Conservation (phyloP, 352 stramenopile species). For the Thraustochytrium sp. region DNA sequence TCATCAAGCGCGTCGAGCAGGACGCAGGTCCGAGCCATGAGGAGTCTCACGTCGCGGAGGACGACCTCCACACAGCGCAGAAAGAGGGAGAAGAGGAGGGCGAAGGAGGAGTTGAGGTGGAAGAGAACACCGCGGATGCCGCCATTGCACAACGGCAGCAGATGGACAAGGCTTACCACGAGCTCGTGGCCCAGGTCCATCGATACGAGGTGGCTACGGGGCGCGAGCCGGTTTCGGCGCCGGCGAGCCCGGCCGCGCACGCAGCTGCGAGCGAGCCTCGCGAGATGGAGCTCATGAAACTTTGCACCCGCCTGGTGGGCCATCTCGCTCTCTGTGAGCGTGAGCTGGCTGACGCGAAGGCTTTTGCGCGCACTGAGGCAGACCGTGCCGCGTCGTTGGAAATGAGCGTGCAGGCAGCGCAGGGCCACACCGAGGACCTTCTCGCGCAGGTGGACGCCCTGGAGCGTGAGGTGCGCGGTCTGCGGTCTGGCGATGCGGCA, state of each 20-base stretch:
- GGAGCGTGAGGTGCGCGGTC: neutral
- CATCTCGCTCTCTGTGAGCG: neutral
- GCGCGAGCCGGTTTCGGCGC: neutral
- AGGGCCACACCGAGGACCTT: neutral
- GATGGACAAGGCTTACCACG: neutral
- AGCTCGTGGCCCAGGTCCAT: neutral
- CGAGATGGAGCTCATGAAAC: constrained; percentile 7
- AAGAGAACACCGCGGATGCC: neutral
- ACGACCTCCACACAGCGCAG: too few species aligned
- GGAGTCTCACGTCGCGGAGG: too few species aligned
- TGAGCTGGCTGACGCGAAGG: neutral
- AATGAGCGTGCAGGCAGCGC: too few species aligned
- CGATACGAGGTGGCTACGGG: neutral
- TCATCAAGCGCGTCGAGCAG: neutral
- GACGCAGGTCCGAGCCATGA: neutral
- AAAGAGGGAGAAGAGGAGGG: neutral
- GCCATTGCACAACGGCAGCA: neutral
- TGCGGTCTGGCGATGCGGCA: neutral
- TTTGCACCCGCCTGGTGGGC: neutral
- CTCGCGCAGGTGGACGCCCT: neutral
- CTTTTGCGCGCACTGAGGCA: too few species aligned
- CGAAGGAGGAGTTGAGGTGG: neutral
- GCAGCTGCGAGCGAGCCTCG: neutral
- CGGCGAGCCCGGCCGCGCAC: neutral
- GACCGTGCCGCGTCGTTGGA: too few species aligned